These are phyloP conservation scores for Rhizoclosmatium sp. DNA, from an alignment of 192 early-diverging fungal species.

Conservation along the genomic window DNA sequence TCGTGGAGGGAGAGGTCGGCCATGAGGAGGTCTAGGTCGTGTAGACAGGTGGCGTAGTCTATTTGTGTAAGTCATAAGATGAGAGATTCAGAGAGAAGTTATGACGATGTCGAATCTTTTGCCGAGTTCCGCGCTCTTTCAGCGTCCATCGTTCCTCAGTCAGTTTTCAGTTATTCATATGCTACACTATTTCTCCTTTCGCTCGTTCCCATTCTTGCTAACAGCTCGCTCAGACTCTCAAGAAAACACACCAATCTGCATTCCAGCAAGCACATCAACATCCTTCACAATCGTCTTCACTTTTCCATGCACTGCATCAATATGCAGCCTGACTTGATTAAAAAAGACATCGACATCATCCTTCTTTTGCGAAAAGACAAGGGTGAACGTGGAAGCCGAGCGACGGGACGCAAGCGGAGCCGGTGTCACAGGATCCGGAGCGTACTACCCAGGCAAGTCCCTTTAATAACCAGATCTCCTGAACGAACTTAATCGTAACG, in stretches of 20 bases:
- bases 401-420: constrained; percentile 2
- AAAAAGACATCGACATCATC: constrained; percentile 33
- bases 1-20: not conserved
- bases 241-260: constrained; percentile 23
- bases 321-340: constrained; percentile 16
- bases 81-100: too few species aligned
- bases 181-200: too few species aligned
- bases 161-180: not conserved
- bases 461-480: not conserved
- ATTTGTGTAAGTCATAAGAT: not conserved
- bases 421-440: not conserved
- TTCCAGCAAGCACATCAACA: constrained; percentile 17
- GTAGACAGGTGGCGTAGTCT: not conserved
- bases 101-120: too few species aligned
- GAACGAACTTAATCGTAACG: not conserved
- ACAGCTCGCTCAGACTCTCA: not conserved
- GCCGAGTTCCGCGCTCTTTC: not conserved
- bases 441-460: not conserved
- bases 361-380: constrained; percentile 29
- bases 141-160: not conserved
- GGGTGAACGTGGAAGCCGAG: constrained; percentile 8
- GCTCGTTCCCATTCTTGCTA: too few species aligned
- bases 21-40: not conserved
- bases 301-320: constrained; percentile 1
- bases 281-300: constrained; percentile 3